These are phyloP conservation scores for Xylaria sp. DNA, from an alignment of 2,329 filamentous ascomycete species.

Conservation along the genomic window DNA sequence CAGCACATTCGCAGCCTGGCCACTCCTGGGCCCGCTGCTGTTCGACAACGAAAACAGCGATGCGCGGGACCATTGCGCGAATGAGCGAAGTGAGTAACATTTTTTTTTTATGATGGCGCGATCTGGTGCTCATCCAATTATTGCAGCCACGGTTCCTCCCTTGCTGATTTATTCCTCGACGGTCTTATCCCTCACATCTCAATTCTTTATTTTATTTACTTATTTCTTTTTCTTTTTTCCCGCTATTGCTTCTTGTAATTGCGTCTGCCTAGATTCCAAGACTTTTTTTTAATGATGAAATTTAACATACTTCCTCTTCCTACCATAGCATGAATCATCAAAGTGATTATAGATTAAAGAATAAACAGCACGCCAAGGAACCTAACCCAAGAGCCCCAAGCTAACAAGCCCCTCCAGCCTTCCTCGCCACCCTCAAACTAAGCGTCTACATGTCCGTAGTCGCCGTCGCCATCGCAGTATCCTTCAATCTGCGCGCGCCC, in stretches of 20 bases:
- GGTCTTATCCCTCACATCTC: too few relatives aligned
- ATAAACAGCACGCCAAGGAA: not conserved
- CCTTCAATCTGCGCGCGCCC: conserved; percentile 85
- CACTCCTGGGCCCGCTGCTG: conserved; percentile 73
- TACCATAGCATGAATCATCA: too few relatives aligned
- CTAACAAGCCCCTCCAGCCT: conserved; percentile 59
- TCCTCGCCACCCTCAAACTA: conserved; percentile 90
- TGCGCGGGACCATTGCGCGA: conserved; percentile 81
- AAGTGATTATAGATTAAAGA: too few relatives aligned
- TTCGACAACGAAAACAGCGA: conserved; percentile 81
- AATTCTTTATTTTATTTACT: too few relatives aligned
- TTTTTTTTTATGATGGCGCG: not conserved
- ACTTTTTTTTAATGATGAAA: too few relatives aligned
- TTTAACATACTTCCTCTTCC: too few relatives aligned
- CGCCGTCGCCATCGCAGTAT: conserved; percentile 88
- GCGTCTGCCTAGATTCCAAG: too few relatives aligned
- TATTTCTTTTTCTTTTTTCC: too few relatives aligned
- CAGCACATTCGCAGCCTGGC: conserved; percentile 67
- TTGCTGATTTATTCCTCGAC: not conserved
- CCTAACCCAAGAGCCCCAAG: not conserved
- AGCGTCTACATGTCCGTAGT: conserved; percentile 93
- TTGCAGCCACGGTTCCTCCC: not conserved
- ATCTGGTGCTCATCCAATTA: not conserved
- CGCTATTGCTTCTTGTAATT: too few relatives aligned
- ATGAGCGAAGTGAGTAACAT: conserved; percentile 71